These are phyloP conservation scores for Eucalyptus caleyi DNA, from an alignment of 345 rosid species.

Conservation along the genomic window DNA sequence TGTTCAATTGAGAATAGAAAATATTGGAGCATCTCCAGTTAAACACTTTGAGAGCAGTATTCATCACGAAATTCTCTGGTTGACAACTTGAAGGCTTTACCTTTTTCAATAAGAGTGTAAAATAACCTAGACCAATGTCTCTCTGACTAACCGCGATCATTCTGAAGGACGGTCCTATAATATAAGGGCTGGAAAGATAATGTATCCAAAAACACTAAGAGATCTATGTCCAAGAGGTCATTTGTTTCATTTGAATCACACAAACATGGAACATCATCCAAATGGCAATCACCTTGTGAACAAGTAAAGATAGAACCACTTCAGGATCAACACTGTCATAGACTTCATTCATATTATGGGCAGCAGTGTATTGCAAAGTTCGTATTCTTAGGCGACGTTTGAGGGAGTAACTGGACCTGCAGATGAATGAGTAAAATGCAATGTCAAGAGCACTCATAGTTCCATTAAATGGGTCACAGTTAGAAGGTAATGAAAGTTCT, in stretches of 20 bases:
- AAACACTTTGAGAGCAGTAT: not conserved
- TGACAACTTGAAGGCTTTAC: not conserved
- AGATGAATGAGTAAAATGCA: not conserved
- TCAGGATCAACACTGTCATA: slow-evolving; percentile 85
- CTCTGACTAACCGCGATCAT: not conserved
- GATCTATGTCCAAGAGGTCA: not conserved
- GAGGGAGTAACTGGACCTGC: slow-evolving; percentile 63
- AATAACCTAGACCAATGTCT: not conserved
- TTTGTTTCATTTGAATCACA: not conserved
- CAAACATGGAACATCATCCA: not conserved
- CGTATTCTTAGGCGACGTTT: slow-evolving; percentile 82
- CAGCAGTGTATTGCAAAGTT: slow-evolving; percentile 69
- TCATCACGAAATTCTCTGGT: not conserved
- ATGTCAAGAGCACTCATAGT: not conserved
- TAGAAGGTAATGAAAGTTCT: not conserved
- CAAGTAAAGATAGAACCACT: slow-evolving; percentile 74
- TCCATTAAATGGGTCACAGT: not conserved
- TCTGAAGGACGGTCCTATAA: not conserved
- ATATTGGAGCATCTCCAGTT: not conserved
- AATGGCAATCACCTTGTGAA: slow-evolving; percentile 64
- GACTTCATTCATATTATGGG: slow-evolving; percentile 63
- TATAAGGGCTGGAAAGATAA: not conserved
- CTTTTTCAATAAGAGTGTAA: not conserved
- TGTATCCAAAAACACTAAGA: not conserved
- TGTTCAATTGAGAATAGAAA: not conserved